These are phyloP conservation scores for Limonium bicolor DNA, from an alignment of 148 eudicot genomes.

Conservation along the genomic window DNA sequence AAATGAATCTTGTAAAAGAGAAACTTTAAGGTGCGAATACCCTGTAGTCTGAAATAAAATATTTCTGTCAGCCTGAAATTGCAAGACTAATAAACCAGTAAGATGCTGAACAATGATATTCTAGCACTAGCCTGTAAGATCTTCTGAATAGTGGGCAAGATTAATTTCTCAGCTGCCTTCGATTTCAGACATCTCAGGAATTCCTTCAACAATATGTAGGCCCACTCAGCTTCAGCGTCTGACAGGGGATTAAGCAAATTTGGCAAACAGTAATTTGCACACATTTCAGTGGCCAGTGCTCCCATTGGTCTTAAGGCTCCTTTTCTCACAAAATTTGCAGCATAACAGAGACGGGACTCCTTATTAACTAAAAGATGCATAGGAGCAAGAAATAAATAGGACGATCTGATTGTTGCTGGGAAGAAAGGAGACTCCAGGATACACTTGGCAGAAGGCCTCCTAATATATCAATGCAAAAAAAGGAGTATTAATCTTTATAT, in stretches of 20 bases:
- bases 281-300: slow-evolving; percentile 72
- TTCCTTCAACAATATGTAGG: slow-evolving; percentile 52
- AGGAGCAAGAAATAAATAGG: slow-evolving; percentile 73
- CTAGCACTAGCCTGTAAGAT: slow-evolving; percentile 68
- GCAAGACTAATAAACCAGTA: not conserved
- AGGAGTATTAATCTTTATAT: not conserved
- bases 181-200: slow-evolving; percentile 48
- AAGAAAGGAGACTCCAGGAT: slow-evolving; percentile 89
- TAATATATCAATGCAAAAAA: slow-evolving; percentile 8
- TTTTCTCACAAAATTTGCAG: slow-evolving; percentile 61
- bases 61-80: slow-evolving; percentile 10
- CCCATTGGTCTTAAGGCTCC: slow-evolving; percentile 93
- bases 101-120: slow-evolving; percentile 8
- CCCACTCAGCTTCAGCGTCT: slow-evolving; percentile 79
- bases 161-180: slow-evolving; percentile 39
- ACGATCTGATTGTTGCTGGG: slow-evolving; percentile 51
- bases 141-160: slow-evolving; percentile 80
- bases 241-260: slow-evolving; percentile 44
- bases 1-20: slow-evolving; percentile 96
- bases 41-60: slow-evolving; percentile 59
- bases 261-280: slow-evolving; percentile 77
- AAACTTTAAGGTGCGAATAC: slow-evolving; percentile 80
- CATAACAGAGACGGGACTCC: slow-evolving; percentile 55
- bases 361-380: slow-evolving; percentile 67
- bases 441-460: slow-evolving; percentile 86